Conservation (phyloP, 148 eudicot genomes). For the Euryodendron excelsum region DNA sequence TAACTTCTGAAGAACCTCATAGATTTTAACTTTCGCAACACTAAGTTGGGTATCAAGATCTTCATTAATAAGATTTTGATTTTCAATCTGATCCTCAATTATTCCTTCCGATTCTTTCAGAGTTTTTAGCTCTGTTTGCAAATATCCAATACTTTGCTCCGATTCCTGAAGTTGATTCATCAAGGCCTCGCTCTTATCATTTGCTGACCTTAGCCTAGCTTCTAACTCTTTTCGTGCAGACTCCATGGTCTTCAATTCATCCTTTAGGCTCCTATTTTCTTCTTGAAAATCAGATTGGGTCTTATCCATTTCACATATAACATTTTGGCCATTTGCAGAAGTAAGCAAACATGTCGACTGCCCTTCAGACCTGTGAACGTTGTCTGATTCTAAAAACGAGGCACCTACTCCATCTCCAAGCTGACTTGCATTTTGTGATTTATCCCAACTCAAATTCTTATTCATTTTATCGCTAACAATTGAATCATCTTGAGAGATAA, state of each 20-base stretch:
- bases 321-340: constrained; percentile 29
- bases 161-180: constrained; percentile 40
- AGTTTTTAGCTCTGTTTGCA: constrained; percentile 40
- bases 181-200: constrained; percentile 29
- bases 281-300: constrained; percentile 34
- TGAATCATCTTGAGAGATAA: neutral
- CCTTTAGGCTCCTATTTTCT: constrained; percentile 27
- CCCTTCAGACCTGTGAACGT: neutral
- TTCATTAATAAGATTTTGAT: constrained; percentile 65
- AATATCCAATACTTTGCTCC: constrained; percentile 31
- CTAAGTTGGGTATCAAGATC: constrained; percentile 73
- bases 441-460: neutral
- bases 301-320: constrained; percentile 41
- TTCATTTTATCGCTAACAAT: neutral
- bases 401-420: constrained; percentile 7
- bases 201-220: constrained; percentile 28
- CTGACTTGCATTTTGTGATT: constrained; percentile 24
- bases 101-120: constrained; percentile 45
- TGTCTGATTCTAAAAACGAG: constrained; percentile 8
- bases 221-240: constrained; percentile 26
- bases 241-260: constrained; percentile 23
- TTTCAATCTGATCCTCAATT: constrained; percentile 62
- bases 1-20: constrained; percentile 54
- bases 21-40: constrained; percentile 51
- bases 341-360: too few relatives aligned